phyloP scores from a whole-genome alignment of 2,329 filamentous ascomycete genomes.

The Neofusicoccum cordaticola region DNA sequence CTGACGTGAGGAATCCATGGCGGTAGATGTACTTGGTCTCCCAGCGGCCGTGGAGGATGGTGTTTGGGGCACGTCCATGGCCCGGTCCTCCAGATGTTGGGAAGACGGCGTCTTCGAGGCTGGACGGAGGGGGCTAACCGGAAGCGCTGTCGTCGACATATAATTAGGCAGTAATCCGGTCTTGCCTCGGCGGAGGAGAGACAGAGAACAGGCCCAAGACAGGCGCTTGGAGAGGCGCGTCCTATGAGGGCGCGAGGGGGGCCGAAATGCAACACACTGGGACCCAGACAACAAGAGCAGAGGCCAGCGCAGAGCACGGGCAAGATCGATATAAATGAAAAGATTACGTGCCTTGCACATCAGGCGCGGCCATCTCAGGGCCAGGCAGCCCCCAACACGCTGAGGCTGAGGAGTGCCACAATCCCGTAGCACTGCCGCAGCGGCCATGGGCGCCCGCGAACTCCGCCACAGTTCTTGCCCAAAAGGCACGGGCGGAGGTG shows the following conservation, averaged over 20 bases:
- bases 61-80: not conserved
- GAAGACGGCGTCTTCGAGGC: not conserved
- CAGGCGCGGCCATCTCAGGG: not conserved
- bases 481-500: not conserved
- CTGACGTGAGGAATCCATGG: not conserved
- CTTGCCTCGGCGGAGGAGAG: not conserved
- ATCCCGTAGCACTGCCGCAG: slow-evolving; percentile 4
- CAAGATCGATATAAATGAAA: slow-evolving; percentile 1
- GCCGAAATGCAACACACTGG: not conserved
- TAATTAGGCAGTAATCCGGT: not conserved
- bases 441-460: not conserved
- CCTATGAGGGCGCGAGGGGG: not conserved
- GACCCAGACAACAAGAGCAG: not conserved
- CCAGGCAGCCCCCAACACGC: slow-evolving; percentile 2
- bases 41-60: not conserved
- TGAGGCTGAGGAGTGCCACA: slow-evolving; percentile 12
- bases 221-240: not conserved
- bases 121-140: not conserved
- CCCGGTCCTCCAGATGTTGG: not conserved
- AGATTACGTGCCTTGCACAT: not conserved
- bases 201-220: not conserved
- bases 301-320: slow-evolving; percentile 1
- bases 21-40: not conserved
- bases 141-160: not conserved
- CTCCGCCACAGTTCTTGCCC: slow-evolving; percentile 7